Conservation (phyloP, 768 basidiomycete genomes). For the Suillus fuscotomentosus region DNA sequence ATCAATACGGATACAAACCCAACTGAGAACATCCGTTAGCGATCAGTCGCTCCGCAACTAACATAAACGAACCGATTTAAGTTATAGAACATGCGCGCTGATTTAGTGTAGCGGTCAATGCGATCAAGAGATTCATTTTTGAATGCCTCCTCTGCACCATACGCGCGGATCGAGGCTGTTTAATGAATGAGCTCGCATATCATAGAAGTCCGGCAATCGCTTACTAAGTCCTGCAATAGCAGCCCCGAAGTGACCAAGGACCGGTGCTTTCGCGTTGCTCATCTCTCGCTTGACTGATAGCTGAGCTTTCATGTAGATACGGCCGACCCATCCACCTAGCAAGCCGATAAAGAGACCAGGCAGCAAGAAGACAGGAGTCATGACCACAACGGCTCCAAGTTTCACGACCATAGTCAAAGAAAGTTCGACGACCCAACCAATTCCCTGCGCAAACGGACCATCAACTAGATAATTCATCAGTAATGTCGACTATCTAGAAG, state of each 20-base stretch:
- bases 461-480: constrained; percentile 28
- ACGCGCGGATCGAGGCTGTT: constrained; percentile 52
- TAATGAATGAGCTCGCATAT: not conserved
- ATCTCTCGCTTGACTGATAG: constrained; percentile 56
- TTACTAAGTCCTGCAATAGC: constrained; percentile 49
- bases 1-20: constrained; percentile 57
- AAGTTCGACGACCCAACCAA: constrained; percentile 30
- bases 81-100: constrained; percentile 44
- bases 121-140: constrained; percentile 40
- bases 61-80: constrained; percentile 37
- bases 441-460: constrained; percentile 26
- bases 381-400: constrained; percentile 34
- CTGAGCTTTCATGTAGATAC: constrained; percentile 55
- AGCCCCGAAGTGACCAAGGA: constrained; percentile 50
- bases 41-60: not conserved
- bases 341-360: constrained; percentile 35
- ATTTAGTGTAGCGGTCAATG: constrained; percentile 47
- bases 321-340: constrained; percentile 43
- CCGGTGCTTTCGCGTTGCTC: constrained; percentile 48
- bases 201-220: constrained; percentile 3
- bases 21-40: constrained; percentile 26
- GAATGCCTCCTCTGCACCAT: constrained; percentile 47
- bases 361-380: constrained; percentile 39
- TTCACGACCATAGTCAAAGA: constrained; percentile 34
- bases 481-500: not conserved